A percentile compares a stretch with the other conserved stretches of the same genome.
These are phyloP conservation scores for Ormosia emarginata DNA, from an alignment of 306 rosid genomes.

Conservation along the genomic window DNA sequence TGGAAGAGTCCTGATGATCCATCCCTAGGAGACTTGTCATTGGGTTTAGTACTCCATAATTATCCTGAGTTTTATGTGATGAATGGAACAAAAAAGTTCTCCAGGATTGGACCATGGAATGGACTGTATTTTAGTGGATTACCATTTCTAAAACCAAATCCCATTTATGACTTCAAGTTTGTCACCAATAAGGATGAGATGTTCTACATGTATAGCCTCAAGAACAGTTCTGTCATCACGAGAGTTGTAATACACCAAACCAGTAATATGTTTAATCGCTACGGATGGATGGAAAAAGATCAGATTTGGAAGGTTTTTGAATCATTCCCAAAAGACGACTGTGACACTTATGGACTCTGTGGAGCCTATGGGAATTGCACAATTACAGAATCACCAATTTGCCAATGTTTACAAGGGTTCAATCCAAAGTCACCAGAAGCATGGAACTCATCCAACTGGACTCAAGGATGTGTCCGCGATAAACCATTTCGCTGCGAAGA, in stretches of 20 bases:
- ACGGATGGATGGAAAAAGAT: background rate
- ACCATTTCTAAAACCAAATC: background rate
- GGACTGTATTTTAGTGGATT: background rate
- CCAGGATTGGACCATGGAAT: constrained; percentile 10
- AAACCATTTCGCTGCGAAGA: no score
- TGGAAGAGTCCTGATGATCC: constrained; percentile 40
- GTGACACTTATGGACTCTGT: constrained; percentile 24
- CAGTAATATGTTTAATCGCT: background rate
- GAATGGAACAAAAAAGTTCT: background rate
- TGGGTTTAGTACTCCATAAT: background rate
- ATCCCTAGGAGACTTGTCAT: constrained; percentile 20
- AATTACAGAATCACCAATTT: background rate
- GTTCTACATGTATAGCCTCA: background rate
- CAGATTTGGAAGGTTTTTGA: background rate
- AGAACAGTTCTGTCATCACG: background rate
- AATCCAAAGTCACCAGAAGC: constrained; percentile 9
- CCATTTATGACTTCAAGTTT: background rate
- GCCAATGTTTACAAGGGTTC: constrained; percentile 41
- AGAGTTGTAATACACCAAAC: background rate
- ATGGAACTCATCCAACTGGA: background rate
- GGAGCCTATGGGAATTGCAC: constrained; percentile 34
- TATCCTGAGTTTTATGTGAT: background rate
- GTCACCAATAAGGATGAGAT: constrained; percentile 19
- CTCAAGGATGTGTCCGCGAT: constrained; percentile 34
- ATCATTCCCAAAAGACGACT: background rate